Base-by-base conservation (phyloP, 495 filamentous ascomycete species). In the Aspergillus egyptiacus region DNA sequence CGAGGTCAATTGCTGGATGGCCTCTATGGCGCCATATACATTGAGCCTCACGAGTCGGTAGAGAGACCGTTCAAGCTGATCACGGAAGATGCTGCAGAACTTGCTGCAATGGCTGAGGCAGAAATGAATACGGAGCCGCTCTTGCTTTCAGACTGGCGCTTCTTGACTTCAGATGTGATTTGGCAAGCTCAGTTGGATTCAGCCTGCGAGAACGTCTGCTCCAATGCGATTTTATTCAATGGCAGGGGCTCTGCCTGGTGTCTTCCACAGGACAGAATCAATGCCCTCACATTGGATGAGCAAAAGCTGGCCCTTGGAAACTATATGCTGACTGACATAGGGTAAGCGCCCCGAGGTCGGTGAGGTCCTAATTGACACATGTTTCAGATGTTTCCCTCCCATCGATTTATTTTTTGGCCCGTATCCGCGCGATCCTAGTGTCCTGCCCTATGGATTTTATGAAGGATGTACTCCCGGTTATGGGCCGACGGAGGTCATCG, bases 1-100 rank as follows among this genome's bases (percentile, higher is more conserved):
- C 58, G 65, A 14, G 73, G 71, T 7, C 73, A 79, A 51, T 51
- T 80, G n/a, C 68, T 74, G 46, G 77, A 82, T 54, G 79, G 79
- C 5, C 61, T 78, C 9, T 77, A 71, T 34, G 79, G 79, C 4
- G 54, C 77, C 11, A 74, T 81, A 24, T 55, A 78, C 33, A 77
- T 81, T 35, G 27, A 53, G 15, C 69, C 64, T 0, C 36, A 52
- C 2, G 37, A 55, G 13, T 53, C 55, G 0, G 61, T 65, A 22
- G 39, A 65, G 14, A 70, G 54, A 38, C 79, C 78, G 5, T 80
- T 77, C 38, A 34, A 39, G 11, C 46, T 73, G 22, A 77, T 82
- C 43, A 60, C 69, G 1, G 64, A 57, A n/a, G 51, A 73, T 40
- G 14, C 52, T 2, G 45, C 49, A 5, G 61, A 71, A 10, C 49